Base-by-base conservation (phyloP, 1,284 basidiomycete species). In the Papiliotrema fonsecae region DNA sequence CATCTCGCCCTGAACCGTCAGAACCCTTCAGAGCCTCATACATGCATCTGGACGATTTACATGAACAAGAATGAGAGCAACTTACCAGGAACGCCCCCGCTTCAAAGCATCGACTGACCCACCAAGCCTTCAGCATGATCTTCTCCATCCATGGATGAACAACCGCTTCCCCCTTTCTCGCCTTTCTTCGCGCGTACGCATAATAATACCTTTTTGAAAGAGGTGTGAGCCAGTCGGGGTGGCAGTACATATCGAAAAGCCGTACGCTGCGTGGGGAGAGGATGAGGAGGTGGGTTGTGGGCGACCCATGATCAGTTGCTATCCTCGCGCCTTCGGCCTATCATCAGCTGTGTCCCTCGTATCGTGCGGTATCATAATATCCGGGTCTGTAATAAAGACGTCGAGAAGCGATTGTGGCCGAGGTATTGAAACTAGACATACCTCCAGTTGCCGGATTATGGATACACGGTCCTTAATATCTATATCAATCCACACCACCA, bases 181-280 rank as follows among this genome's bases (percentile, higher is more conserved):
- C 35, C 21, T 19, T 32, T 34, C 25, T 21, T 11, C 28, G 10
- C 34, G 21, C 21, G 13, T 3, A 19, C 21, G 21, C 13, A 16
- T 43, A 19, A 30, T 47, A 30, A 6, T 7, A 26, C 22, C 18
- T 28, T 27, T 25, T 18, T 10, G 25, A 21, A 35, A 30, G 16
- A 6, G 44, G 42, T 4, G 35, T n/a, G 10, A 60, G 47, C 57
- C 61, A 60, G 2, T 47, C 46, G 10, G 60, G 55, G 56, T 65
- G 61, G 37, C 60, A 63, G 47, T 63, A 65, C 40, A 37, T 49
- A 41, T 65, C 60, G 37, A 61, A 63, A 16, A 62, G 42, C 7
- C 39, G 41, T 11, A 50, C 43, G 38, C 51, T 53, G 2, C 32
- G 27, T 4, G 63, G 58, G 13, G 54, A 49, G 2, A 65, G 50